Base-by-base conservation (phyloP, 2,329 filamentous ascomycete genomes). In the Huntiella decipiens region DNA sequence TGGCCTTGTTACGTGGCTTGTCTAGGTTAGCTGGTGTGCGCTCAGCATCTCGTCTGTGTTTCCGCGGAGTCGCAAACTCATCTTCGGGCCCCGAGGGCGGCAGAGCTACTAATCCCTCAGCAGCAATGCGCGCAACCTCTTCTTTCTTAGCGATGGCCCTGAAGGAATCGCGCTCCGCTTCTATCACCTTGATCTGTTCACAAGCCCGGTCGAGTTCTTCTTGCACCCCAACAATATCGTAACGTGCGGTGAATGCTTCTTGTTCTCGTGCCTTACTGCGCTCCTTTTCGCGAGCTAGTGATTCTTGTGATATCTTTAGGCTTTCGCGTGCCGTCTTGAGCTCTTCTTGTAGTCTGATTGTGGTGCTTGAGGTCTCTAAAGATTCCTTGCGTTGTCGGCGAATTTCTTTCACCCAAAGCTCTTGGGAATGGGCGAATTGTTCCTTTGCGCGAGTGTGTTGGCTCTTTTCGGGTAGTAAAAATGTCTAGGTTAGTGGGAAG, bases 371-470 rank as follows among this genome's bases (percentile, higher is more conserved):
- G n/a, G 73, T 71, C 56, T 82, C 83, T 67, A 82, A 83, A 2
- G 75, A 76, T 54, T 84, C 80, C 54, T 84, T 84, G 43, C 77
- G 67, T 7, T 73, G 70, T 47, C 74, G 68, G 46, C 79, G 71
- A 38, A 82, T 76, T 58, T 84, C 79, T 57, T 83, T 83, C 54
- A 84, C 79, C 71, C 79, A 83, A 7, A 81, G 60, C 15, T 73
- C 63, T 58, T 79, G 73, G 7, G 74, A 77, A 56, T 79, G 74
- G 35, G 71, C 68, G 53, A 79, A 70, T 34, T 75, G 79, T 55
- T 81, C 79, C 58, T 83, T 83, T 44, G 74, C 71, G 50, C 75
- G 75, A 28, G 74, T 71, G 54, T 79, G 79, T 56, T 78, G 79
- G 54, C 82, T 79, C 79, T 83, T 12, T 28, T 28, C 22, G 22